Percentiles rank a stretch among this genome's conserved stretches.
These are phyloP conservation scores for Sporisorium graminicola DNA, from an alignment of 1,284 basidiomycete genomes.

Conservation along the genomic window DNA sequence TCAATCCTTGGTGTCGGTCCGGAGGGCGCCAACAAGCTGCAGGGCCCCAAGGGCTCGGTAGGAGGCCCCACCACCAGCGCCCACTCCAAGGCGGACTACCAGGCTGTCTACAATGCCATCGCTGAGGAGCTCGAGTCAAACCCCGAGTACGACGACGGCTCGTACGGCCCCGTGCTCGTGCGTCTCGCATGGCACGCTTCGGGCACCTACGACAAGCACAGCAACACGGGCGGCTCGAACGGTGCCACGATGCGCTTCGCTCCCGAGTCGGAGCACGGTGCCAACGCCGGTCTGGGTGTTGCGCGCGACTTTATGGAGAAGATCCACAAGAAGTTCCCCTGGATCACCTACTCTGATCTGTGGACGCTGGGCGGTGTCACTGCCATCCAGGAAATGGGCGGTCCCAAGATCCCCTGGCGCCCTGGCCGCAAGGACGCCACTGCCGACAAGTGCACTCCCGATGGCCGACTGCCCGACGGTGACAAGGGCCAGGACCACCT, in stretches of 20 bases:
- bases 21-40: slow-evolving; percentile 54
- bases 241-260: slow-evolving; percentile 68
- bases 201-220: slow-evolving; percentile 81
- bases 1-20: slow-evolving; percentile 51
- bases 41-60: slow-evolving; percentile 40
- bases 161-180: slow-evolving; percentile 76
- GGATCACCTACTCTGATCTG: slow-evolving; percentile 69
- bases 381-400: slow-evolving; percentile 77
- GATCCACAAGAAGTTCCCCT: slow-evolving; percentile 76
- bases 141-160: slow-evolving; percentile 62
- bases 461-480: slow-evolving; percentile 94
- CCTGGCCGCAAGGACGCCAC: slow-evolving; percentile 70
- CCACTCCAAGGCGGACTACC: slow-evolving; percentile 63
- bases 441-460: slow-evolving; percentile 77
- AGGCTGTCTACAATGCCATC: slow-evolving; percentile 68
- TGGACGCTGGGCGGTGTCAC: slow-evolving; percentile 71
- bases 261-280: slow-evolving; percentile 78
- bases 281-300: slow-evolving; percentile 86
- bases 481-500: slow-evolving; percentile 86
- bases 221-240: slow-evolving; percentile 81
- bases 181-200: slow-evolving; percentile 89
- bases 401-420: slow-evolving; percentile 70
- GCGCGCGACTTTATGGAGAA: slow-evolving; percentile 88
- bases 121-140: slow-evolving; percentile 62
- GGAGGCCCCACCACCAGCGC: slow-evolving; percentile 29